phyloP scores from a whole-genome alignment of 495 filamentous ascomycete genomes.

The Podospora pseudopauciseta region DNA sequence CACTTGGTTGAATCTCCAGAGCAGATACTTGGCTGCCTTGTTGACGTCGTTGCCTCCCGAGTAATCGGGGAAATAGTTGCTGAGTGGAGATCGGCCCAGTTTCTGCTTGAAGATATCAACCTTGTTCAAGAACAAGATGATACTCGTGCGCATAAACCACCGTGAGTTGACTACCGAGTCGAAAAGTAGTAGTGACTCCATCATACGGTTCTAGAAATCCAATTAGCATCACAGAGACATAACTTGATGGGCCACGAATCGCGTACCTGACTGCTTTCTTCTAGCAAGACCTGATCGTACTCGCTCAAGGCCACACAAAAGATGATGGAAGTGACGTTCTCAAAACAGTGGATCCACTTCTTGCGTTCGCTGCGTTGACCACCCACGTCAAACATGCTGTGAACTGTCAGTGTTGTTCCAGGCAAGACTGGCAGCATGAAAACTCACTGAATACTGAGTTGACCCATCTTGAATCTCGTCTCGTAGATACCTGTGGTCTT shows the following conservation, averaged over 20 bases:
- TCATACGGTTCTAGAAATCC: conserved; percentile 82
- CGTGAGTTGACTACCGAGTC: conserved; percentile 98
- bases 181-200: conserved; percentile 96
- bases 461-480: conserved; percentile 95
- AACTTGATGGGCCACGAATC: conserved; percentile 2
- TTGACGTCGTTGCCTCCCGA: conserved; percentile 96
- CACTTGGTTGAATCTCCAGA: conserved; percentile 98
- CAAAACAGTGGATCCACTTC: conserved; percentile 99
- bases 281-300: conserved; percentile 93
- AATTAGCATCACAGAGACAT: conserved; percentile 20
- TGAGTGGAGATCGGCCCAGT: conserved; percentile 79
- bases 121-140: conserved; percentile 97
- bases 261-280: conserved; percentile 91
- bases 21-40: conserved; percentile 92
- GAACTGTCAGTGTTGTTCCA: conserved; percentile 26
- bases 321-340: conserved; percentile 99
- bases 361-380: conserved; percentile 96
- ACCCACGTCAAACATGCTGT: conserved; percentile 97
- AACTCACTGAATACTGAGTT: conserved; percentile 95
- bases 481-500: conserved; percentile 99
- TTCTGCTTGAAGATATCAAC: conserved; percentile 97
- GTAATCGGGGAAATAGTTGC: conserved; percentile 96
- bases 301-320: conserved; percentile 98
- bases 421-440: background rate
- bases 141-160: conserved; percentile 98